Percentiles rank a stretch among this genome's conserved stretches.
These are phyloP conservation scores for Colletotrichum tanaceti DNA, from an alignment of 2,329 filamentous ascomycete species.

Conservation along the genomic window DNA sequence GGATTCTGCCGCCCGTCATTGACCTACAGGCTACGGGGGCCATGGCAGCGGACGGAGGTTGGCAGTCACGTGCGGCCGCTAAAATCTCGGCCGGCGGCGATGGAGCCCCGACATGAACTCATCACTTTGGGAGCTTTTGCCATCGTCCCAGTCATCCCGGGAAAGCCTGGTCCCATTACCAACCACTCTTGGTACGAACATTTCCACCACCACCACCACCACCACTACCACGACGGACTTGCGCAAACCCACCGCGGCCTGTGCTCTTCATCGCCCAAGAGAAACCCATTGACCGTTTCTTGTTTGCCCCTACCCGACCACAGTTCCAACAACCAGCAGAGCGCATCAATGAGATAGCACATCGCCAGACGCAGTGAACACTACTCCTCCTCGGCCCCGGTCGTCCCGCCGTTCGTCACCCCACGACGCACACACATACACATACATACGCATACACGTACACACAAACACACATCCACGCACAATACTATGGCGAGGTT, in stretches of 20 bases:
- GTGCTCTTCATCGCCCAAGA: conserved; percentile 13
- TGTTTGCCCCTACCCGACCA: neutral
- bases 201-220: conserved; percentile 13
- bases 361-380: conserved; percentile 33
- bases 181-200: conserved; percentile 24
- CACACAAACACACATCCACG: conserved; percentile 11
- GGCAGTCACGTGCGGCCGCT: conserved; percentile 30
- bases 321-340: conserved; percentile 1
- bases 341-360: conserved; percentile 38
- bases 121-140: conserved; percentile 38
- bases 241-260: conserved; percentile 3
- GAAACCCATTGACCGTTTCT: neutral
- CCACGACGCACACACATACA: conserved; percentile 24
- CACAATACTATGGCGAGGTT: conserved; percentile 69
- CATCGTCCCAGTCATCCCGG: conserved; percentile 34
- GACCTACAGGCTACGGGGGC: neutral
- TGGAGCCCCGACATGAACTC: conserved; percentile 33
- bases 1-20: neutral
- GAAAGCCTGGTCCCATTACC: conserved; percentile 22
- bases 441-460: neutral
- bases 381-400: conserved; percentile 35
- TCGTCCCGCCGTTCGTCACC: conserved; percentile 34
- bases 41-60: conserved; percentile 25
- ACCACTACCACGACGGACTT: neutral
- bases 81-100: conserved; percentile 29